Percentiles rank a stretch among this genome's conserved stretches.
Evolutionary conservation across 306 rosid genomes (phyloP).

Genomic region (Pachyrhizus erosus): DNA sequence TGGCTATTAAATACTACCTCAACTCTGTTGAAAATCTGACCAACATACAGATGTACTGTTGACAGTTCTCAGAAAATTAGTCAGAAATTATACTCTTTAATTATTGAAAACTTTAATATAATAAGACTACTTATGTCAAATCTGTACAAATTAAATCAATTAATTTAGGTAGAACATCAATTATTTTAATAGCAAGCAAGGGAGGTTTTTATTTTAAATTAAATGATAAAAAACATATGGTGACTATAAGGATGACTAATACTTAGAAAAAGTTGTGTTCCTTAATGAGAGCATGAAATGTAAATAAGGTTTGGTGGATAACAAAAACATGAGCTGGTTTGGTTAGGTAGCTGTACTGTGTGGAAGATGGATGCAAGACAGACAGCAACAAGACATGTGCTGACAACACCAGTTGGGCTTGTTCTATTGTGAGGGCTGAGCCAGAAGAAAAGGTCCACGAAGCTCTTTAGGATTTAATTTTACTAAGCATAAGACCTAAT

Average conservation of each 20-base stretch:
- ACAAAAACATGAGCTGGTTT: constrained; percentile 34
- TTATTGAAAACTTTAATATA: constrained; percentile 4
- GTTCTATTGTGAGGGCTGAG: background rate
- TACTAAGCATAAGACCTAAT: background rate
- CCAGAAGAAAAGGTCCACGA: constrained; percentile 29
- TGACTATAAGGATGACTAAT: background rate
- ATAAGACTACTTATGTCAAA: background rate
- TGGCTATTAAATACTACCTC: constrained; percentile 12
- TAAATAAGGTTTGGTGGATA: constrained; percentile 40
- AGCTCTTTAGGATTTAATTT: background rate
- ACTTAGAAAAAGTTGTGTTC: background rate
- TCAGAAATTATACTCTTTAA: constrained; percentile 28
- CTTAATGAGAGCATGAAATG: constrained; percentile 14
- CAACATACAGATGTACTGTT: background rate
- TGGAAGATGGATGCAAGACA: constrained; percentile 9
- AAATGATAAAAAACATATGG: background rate
- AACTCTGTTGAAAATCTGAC: constrained; percentile 8
- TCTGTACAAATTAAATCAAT: background rate
- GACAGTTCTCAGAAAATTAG: background rate
- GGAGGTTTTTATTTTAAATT: background rate
- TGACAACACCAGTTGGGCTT: constrained; percentile 46
- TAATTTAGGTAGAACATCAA: background rate
- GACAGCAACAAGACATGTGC: constrained; percentile 35
- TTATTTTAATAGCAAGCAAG: background rate
- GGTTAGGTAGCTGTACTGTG: constrained; percentile 18